phyloP scores from a whole-genome alignment of 2,329 filamentous ascomycete genomes.

The Phialocephala sp. region DNA sequence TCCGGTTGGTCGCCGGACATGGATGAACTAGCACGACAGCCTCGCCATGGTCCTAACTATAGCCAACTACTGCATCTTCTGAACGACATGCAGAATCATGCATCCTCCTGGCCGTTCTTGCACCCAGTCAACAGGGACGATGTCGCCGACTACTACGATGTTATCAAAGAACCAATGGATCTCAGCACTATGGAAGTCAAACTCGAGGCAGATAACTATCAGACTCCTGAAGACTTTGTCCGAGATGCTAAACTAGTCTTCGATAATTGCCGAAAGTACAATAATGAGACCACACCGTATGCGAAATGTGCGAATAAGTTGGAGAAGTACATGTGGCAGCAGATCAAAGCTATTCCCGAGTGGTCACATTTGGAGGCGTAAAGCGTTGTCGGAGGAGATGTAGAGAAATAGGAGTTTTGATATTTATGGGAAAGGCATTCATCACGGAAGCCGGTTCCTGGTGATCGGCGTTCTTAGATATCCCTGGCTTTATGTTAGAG shows the following conservation, averaged over 20 bases:
- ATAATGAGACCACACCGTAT: constrained; percentile 93
- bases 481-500: background rate
- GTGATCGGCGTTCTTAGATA: background rate
- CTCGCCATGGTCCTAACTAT: constrained; percentile 95
- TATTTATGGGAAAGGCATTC: constrained; percentile 7
- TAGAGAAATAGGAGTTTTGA: background rate
- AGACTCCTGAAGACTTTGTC: constrained; percentile 90
- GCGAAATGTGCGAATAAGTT: constrained; percentile 94
- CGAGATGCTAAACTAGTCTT: constrained; percentile 88
- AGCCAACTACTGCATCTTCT: constrained; percentile 91
- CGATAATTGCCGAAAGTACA: constrained; percentile 94
- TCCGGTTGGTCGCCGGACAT: constrained; percentile 97
- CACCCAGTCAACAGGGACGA: constrained; percentile 94
- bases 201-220: constrained; percentile 91
- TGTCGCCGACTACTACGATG: constrained; percentile 97
- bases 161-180: constrained; percentile 98
- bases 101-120: constrained; percentile 92
- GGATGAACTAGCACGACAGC: constrained; percentile 94
- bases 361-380: constrained; percentile 66
- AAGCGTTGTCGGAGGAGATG: background rate
- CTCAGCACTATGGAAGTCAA: constrained; percentile 94
- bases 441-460: background rate
- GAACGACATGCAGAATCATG: constrained; percentile 94
- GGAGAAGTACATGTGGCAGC: constrained; percentile 93
- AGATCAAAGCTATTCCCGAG: constrained; percentile 89